These are phyloP conservation scores for Sarocladiaceae sp. DNA, from an alignment of 2,329 filamentous ascomycete species.

Conservation along the genomic window DNA sequence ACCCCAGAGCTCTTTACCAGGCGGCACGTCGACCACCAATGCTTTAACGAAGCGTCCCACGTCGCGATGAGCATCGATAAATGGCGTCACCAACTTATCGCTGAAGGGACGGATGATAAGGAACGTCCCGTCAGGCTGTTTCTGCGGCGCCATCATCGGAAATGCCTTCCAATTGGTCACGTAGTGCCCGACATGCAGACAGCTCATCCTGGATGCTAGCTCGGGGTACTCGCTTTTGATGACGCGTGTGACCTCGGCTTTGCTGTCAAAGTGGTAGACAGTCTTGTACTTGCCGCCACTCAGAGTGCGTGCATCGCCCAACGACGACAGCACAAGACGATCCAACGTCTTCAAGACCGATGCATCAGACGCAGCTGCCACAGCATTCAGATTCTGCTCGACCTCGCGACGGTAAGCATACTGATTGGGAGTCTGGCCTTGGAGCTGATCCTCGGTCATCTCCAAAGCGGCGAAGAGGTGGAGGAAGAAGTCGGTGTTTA, in stretches of 20 bases:
- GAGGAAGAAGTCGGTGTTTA: slow-evolving; percentile 25
- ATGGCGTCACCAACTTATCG: background rate
- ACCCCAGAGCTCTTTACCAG: slow-evolving; percentile 13
- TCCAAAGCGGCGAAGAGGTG: slow-evolving; percentile 10
- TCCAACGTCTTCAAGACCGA: slow-evolving; percentile 17
- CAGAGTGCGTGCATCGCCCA: slow-evolving; percentile 34
- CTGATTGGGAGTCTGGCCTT: slow-evolving; percentile 11
- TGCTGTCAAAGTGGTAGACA: slow-evolving; percentile 45
- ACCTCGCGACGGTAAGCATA: slow-evolving; percentile 15
- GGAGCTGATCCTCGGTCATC: background rate
- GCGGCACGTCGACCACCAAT: slow-evolving; percentile 7
- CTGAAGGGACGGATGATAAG: background rate
- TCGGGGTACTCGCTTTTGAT: slow-evolving; percentile 11
- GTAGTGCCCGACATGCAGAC: slow-evolving; percentile 14
- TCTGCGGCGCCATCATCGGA: slow-evolving; percentile 11
- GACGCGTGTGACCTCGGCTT: slow-evolving; percentile 34
- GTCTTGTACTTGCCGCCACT: slow-evolving; percentile 37
- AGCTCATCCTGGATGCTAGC: slow-evolving; percentile 13
- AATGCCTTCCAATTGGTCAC: slow-evolving; percentile 14
- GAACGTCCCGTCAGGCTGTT: slow-evolving; percentile 9
- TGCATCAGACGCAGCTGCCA: slow-evolving; percentile 13
- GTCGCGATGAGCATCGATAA: slow-evolving; percentile 13
- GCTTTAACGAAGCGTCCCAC: slow-evolving; percentile 17
- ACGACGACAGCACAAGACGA: slow-evolving; percentile 41
- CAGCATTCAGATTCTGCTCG: slow-evolving; percentile 15